Percentiles rank a stretch among this genome's conserved stretches.
Evolutionary conservation across 129 eudicot species (phyloP).

Genomic region (Saposhnikovia divaricata): DNA sequence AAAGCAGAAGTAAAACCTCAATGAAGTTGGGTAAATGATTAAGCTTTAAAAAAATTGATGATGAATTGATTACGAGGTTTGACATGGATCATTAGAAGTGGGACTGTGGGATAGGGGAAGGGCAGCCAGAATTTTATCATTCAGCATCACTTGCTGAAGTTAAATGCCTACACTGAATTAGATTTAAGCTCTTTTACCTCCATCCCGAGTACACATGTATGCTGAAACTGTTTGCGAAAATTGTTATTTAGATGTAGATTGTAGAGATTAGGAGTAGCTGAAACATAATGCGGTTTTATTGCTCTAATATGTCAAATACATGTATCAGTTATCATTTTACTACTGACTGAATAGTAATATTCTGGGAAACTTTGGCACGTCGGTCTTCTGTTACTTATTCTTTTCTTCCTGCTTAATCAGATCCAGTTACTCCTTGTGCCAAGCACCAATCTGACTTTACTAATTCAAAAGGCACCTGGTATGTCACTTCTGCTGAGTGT

Average conservation of each 20-base stretch:
- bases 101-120: not conserved
- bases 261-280: not conserved
- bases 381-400: not conserved
- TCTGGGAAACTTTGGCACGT: not conserved
- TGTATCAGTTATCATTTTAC: not conserved
- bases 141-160: not conserved
- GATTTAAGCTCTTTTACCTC: not conserved
- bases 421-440: slow-evolving; percentile 23
- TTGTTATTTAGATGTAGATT: not conserved
- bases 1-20: not conserved
- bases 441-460: slow-evolving; percentile 35
- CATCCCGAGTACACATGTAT: not conserved
- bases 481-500: slow-evolving; percentile 17
- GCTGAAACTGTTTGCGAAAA: not conserved
- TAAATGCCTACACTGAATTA: not conserved
- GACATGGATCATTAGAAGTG: not conserved
- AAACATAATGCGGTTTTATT: not conserved
- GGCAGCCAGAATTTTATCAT: not conserved
- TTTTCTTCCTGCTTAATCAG: slow-evolving; percentile 23
- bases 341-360: not conserved
- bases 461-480: slow-evolving; percentile 35
- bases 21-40: not conserved
- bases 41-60: not conserved
- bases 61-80: not conserved
- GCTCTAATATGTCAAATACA: not conserved